phyloP scores from a whole-genome alignment of 345 rosid genomes.

The Iberis pinnata region DNA sequence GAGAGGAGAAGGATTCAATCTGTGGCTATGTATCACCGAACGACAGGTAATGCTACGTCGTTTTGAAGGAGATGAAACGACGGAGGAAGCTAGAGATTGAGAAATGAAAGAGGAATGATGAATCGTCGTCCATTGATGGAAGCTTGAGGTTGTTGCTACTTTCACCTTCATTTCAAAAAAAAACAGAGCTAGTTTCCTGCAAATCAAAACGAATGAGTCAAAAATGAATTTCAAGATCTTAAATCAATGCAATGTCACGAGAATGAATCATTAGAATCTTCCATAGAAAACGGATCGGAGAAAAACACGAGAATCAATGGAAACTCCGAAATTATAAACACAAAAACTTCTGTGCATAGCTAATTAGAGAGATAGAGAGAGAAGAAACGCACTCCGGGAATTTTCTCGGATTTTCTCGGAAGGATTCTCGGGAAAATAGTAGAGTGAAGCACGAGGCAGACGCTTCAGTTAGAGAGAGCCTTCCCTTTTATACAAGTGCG shows the following conservation, averaged over 20 bases:
- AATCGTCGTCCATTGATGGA: constrained; percentile 54
- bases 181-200: constrained; percentile 26
- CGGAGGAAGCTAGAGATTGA: constrained; percentile 50
- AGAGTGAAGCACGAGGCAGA: constrained; percentile 30
- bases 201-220: constrained; percentile 16
- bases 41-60: constrained; percentile 37
- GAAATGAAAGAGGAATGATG: constrained; percentile 50
- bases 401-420: constrained; percentile 7
- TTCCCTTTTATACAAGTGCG: constrained; percentile 23
- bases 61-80: constrained; percentile 52
- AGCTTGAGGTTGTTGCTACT: constrained; percentile 39
- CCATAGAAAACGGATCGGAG: constrained; percentile 33
- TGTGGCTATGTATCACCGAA: constrained; percentile 24
- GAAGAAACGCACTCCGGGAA: constrained; percentile 27
- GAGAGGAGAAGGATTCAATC: constrained; percentile 39
- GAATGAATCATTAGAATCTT: constrained; percentile 27
- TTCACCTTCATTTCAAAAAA: constrained; percentile 51
- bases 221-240: neutral
- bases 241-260: constrained; percentile 17
- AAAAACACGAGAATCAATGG: constrained; percentile 17
- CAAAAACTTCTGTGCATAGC: neutral
- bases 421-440: constrained; percentile 13
- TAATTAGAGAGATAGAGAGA: neutral
- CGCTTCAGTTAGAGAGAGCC: constrained; percentile 21
- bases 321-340: constrained; percentile 3